Percentiles rank a stretch among this genome's conserved stretches.
phyloP scores from a whole-genome alignment of 2,329 filamentous ascomycete species.

The Fusarium solani-melongenae region DNA sequence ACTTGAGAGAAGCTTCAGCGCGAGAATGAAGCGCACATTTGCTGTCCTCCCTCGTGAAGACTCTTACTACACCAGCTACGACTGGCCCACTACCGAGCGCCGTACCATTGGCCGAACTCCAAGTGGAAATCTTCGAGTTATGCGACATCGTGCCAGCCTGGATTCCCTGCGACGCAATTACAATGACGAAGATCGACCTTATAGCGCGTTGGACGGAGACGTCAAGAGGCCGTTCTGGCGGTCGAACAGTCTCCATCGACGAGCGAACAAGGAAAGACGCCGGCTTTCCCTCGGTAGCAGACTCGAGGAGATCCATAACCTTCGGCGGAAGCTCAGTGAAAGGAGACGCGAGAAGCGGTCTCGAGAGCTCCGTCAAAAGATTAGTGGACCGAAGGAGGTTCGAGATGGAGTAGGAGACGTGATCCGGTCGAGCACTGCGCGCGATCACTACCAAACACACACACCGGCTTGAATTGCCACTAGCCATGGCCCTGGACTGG shows the following conservation, averaged over 20 bases:
- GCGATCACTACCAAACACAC: conserved; percentile 28
- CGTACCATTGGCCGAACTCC: conserved; percentile 68
- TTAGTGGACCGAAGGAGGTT: conserved; percentile 68
- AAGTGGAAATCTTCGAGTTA: conserved; percentile 70
- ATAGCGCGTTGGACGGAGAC: conserved; percentile 45
- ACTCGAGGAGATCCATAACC: conserved; percentile 63
- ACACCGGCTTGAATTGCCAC: neutral
- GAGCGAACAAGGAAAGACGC: conserved; percentile 40
- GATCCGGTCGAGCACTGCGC: conserved; percentile 54
- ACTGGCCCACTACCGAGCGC: conserved; percentile 58
- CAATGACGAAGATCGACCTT: conserved; percentile 47
- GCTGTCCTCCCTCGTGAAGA: conserved; percentile 65
- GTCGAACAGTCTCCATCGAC: conserved; percentile 43
- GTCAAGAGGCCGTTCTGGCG: conserved; percentile 47
- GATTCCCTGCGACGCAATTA: conserved; percentile 52
- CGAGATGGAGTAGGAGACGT: conserved; percentile 69
- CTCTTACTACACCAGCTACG: conserved; percentile 42
- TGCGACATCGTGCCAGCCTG: conserved; percentile 62
- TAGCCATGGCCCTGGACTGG: neutral
- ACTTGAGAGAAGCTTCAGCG: conserved; percentile 62
- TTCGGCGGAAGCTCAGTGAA: conserved; percentile 68
- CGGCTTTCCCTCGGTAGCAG: conserved; percentile 58
- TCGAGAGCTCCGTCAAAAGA: conserved; percentile 68
- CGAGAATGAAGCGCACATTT: conserved; percentile 68
- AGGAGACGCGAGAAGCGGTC: conserved; percentile 68